These are phyloP conservation scores for Boletales sp. DNA, from an alignment of 768 basidiomycete species.

Conservation along the genomic window DNA sequence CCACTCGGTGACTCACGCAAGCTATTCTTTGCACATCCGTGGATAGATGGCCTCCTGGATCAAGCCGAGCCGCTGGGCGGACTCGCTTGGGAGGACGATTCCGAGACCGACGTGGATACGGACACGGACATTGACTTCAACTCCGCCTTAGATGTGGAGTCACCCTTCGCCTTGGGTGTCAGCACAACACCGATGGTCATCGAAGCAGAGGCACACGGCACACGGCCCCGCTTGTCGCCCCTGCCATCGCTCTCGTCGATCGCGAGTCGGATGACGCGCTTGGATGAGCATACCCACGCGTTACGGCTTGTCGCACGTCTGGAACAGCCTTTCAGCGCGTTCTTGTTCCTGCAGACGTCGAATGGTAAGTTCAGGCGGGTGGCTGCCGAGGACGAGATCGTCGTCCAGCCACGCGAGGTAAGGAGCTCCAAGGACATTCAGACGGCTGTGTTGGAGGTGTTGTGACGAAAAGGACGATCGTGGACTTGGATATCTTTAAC, in stretches of 20 bases:
- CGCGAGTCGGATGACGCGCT: neutral
- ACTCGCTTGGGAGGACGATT: conserved; percentile 6
- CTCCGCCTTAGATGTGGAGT: conserved; percentile 1
- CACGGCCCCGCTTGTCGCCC: neutral
- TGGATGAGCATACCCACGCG: conserved; percentile 8
- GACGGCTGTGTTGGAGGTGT: conserved; percentile 4
- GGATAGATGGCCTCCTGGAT: conserved; percentile 5
- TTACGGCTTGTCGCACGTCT: conserved; percentile 11
- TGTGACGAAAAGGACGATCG: neutral
- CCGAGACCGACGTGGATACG: conserved; percentile 1
- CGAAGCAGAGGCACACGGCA: neutral
- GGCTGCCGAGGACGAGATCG: conserved; percentile 8
- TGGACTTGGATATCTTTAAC: too few relatives aligned
- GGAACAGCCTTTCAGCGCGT: conserved; percentile 8
- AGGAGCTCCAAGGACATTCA: conserved; percentile 7
- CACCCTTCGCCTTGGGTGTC: neutral
- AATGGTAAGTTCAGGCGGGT: conserved; percentile 19
- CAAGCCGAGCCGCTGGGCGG: neutral
- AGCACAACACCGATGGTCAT: neutral
- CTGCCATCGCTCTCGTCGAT: conserved; percentile 3
- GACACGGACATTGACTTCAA: conserved; percentile 7
- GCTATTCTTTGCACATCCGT: conserved; percentile 9
- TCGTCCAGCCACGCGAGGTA: conserved; percentile 6
- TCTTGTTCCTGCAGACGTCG: conserved; percentile 8
- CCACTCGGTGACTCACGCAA: conserved; percentile 3